These are phyloP conservation scores for Hyaloscypha hepaticicola DNA, from an alignment of 495 filamentous ascomycete species.

Conservation along the genomic window DNA sequence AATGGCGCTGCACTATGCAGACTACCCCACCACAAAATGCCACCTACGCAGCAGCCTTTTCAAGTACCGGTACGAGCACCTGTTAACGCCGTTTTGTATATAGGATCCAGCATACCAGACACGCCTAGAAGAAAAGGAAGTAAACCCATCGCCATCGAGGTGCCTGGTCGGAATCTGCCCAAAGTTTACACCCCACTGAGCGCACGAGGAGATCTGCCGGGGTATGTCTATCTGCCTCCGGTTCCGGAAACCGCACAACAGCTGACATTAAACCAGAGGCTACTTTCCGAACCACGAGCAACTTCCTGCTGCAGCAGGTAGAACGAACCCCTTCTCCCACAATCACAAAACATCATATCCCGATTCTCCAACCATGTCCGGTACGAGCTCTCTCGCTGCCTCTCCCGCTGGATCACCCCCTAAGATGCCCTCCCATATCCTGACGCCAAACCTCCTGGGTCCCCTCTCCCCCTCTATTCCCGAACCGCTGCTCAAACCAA, in stretches of 20 bases:
- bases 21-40: slow-evolving; percentile 11
- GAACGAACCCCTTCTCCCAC: slow-evolving; percentile 17
- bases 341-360: slow-evolving; percentile 5
- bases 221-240: slow-evolving; percentile 39
- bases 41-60: slow-evolving; percentile 5
- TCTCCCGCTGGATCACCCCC: slow-evolving; percentile 8
- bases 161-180: slow-evolving; percentile 32
- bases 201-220: slow-evolving; percentile 49
- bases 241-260: slow-evolving; percentile 1
- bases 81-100: neutral
- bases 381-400: slow-evolving; percentile 5
- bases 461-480: slow-evolving; percentile 8
- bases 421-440: neutral
- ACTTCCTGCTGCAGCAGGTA: neutral
- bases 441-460: neutral
- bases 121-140: slow-evolving; percentile 31
- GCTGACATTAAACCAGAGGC: slow-evolving; percentile 37
- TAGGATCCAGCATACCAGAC: neutral
- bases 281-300: slow-evolving; percentile 55
- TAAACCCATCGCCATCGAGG: slow-evolving; percentile 47
- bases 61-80: neutral
- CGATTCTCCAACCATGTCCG: slow-evolving; percentile 22
- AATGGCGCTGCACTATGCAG: slow-evolving; percentile 6
- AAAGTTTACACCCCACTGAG: slow-evolving; percentile 45
- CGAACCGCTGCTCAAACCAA: slow-evolving; percentile 35